A percentile compares a stretch with the other conserved stretches of the same genome.
Conservation (phyloP, 2,329 filamentous ascomycete species). For the Curvularia sp. region DNA sequence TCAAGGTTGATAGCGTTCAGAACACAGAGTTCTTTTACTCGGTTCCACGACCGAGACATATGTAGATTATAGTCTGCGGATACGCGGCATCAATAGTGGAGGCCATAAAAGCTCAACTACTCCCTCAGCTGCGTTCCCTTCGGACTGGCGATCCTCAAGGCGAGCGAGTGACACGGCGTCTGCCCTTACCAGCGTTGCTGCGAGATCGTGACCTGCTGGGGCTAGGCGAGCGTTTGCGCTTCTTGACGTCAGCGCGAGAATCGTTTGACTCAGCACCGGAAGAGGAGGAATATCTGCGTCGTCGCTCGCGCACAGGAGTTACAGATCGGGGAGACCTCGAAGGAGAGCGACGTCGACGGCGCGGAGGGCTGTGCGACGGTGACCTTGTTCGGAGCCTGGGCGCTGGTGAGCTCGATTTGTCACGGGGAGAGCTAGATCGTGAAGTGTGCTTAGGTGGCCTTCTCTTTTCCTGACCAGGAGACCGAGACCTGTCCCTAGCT, state of each 20-base stretch:
- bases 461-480: conserved; percentile 42
- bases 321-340: conserved; percentile 48
- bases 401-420: conserved; percentile 63
- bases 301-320: conserved; percentile 50
- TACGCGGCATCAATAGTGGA: not conserved
- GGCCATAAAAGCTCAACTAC: conserved; percentile 13
- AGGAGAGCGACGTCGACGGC: conserved; percentile 47
- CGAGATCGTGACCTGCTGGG: conserved; percentile 48
- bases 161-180: conserved; percentile 31
- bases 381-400: conserved; percentile 52
- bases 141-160: conserved; percentile 27
- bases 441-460: conserved; percentile 50
- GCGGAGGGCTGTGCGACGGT: conserved; percentile 40
- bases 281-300: conserved; percentile 54
- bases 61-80: not conserved
- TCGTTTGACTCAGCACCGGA: conserved; percentile 48
- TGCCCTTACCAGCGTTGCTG: conserved; percentile 26
- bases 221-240: conserved; percentile 52
- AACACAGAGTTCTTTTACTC: not conserved
- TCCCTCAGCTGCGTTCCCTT: conserved; percentile 16
- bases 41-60: not conserved
- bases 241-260: conserved; percentile 60
- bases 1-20: not conserved
- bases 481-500: conserved; percentile 38
- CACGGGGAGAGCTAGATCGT: conserved; percentile 57